Conservation (phyloP, 495 filamentous ascomycete species). For the Rusavskia elegans region DNA sequence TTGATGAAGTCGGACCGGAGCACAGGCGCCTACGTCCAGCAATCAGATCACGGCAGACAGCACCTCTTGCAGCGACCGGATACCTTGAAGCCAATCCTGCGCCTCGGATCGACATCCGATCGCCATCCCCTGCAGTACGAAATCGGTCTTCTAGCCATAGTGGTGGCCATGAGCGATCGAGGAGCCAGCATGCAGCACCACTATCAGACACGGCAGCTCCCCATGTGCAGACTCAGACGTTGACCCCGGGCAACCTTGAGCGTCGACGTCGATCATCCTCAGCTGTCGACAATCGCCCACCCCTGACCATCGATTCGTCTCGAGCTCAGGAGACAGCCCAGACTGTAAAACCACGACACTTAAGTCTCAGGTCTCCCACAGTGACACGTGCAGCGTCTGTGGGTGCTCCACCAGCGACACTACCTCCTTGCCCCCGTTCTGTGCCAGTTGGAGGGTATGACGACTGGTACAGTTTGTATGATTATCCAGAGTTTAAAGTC, state of each 20-base stretch:
- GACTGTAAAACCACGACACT: neutral
- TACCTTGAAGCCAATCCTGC: neutral
- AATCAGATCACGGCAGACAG: slow-evolving; percentile 4
- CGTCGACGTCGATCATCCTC: slow-evolving; percentile 6
- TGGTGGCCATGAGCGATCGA: neutral
- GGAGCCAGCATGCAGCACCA: neutral
- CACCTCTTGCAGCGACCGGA: slow-evolving; percentile 1
- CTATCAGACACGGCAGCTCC: too few species aligned
- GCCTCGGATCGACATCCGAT: slow-evolving; percentile 8
- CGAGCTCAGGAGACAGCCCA: neutral
- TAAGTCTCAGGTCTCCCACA: slow-evolving; percentile 2
- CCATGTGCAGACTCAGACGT: neutral
- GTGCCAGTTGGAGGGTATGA: slow-evolving; percentile 30
- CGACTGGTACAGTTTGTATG: slow-evolving; percentile 51
- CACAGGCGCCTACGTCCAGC: neutral
- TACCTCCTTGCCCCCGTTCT: slow-evolving; percentile 40
- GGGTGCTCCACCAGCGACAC: slow-evolving; percentile 4
- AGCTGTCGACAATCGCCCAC: slow-evolving; percentile 5
- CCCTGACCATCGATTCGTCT: slow-evolving; percentile 3
- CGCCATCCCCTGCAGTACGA: slow-evolving; percentile 6
- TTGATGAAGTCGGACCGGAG: slow-evolving; percentile 6
- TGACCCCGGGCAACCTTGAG: slow-evolving; percentile 3
- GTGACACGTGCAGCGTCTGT: slow-evolving; percentile 2
- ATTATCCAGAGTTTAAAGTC: slow-evolving; percentile 39
- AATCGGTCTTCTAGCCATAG: neutral